Evolutionary conservation across 306 rosid genomes (phyloP).

Genomic region (Lupinus albus): DNA sequence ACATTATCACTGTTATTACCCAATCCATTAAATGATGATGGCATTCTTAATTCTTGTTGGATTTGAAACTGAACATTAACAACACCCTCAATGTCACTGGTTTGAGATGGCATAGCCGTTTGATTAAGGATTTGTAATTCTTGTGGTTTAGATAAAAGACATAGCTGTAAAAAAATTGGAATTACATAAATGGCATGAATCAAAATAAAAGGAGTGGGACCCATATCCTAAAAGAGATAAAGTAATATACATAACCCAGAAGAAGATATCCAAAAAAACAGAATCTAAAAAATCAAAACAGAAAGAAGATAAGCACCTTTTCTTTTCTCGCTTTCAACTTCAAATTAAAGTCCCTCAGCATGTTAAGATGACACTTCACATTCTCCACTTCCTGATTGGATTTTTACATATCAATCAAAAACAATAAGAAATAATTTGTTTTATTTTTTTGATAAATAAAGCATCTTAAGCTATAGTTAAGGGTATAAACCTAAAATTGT

Average conservation of each 20-base stretch:
- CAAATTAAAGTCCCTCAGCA: slow-evolving; percentile 41
- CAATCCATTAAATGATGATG: background rate
- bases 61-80: background rate
- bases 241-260: slow-evolving; percentile 22
- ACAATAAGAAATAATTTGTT: background rate
- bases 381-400: slow-evolving; percentile 52
- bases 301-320: slow-evolving; percentile 41
- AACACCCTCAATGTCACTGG: background rate
- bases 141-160: no score
- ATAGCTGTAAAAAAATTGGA: slow-evolving; percentile 41
- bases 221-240: slow-evolving; percentile 8
- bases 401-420: slow-evolving; percentile 31
- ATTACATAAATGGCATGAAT: background rate
- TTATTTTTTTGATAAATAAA: background rate
- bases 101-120: slow-evolving; percentile 14
- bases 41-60: slow-evolving; percentile 9
- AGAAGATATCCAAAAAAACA: background rate
- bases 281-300: background rate
- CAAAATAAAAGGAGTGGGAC: background rate
- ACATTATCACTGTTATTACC: background rate
- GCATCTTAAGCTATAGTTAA: background rate
- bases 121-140: slow-evolving; percentile 18
- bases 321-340: slow-evolving; percentile 48
- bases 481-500: background rate
- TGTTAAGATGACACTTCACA: slow-evolving; percentile 35